These are phyloP conservation scores for Asparagopsis taxiformis DNA, from an alignment of 31 red algal genomes.

Conservation along the genomic window DNA sequence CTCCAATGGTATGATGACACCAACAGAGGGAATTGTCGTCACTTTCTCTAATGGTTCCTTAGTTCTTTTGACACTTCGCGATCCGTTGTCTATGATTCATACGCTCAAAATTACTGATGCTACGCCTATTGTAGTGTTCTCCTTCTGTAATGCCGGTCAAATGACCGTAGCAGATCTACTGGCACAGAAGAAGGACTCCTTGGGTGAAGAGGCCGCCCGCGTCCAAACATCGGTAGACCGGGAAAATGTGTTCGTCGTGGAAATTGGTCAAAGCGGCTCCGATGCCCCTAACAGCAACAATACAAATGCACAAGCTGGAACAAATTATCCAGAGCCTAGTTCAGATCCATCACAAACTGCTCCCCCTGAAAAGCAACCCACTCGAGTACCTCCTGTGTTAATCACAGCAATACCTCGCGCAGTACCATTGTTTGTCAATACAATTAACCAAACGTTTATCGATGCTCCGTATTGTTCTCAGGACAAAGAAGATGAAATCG, in stretches of 20 bases:
- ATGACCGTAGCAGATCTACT: conserved; percentile 17
- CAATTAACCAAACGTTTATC: conserved; percentile 56
- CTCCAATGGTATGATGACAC: conserved; percentile 45
- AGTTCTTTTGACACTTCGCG: conserved; percentile 34
- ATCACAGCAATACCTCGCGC: conserved; percentile 36
- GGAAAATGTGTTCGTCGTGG: conserved; percentile 60
- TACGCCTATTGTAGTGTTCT: conserved; percentile 46
- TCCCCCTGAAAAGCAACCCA: background rate
- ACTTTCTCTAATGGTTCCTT: conserved; percentile 69
- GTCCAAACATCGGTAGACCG: conserved; percentile 15
- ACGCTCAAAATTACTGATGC: conserved; percentile 23
- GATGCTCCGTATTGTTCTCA: conserved; percentile 35
- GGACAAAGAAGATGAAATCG: conserved; percentile 17
- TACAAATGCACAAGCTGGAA: background rate
- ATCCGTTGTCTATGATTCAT: conserved; percentile 36
- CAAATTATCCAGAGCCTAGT: background rate
- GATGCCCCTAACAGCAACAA: background rate
- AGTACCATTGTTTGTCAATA: conserved; percentile 61
- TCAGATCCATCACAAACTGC: no score
- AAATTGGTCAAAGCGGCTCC: conserved; percentile 39
- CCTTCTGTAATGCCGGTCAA: conserved; percentile 27
- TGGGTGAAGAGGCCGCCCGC: conserved; percentile 12
- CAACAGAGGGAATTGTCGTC: conserved; percentile 60
- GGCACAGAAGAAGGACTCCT: background rate
- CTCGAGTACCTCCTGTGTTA: conserved; percentile 1